These are phyloP conservation scores for Elaeis oleifera DNA, from an alignment of 202 grass and related monocot genomes.

Conservation along the genomic window DNA sequence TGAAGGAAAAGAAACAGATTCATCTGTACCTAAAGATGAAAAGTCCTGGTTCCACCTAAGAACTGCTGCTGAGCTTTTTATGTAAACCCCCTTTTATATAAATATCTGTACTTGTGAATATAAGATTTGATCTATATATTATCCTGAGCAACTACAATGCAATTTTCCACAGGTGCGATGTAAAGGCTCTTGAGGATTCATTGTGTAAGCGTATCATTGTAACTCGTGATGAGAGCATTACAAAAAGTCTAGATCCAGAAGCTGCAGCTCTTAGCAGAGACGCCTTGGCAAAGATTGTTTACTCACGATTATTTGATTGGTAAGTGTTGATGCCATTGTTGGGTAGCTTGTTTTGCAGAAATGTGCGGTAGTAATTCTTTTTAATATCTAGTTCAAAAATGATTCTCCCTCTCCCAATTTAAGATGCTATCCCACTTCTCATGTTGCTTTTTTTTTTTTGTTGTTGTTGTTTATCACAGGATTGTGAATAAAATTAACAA, in stretches of 20 bases:
- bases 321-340: not conserved
- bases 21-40: not conserved
- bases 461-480: not conserved
- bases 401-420: too few relatives aligned
- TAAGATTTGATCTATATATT: too few relatives aligned
- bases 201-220: conserved; percentile 11
- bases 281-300: conserved; percentile 3
- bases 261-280: conserved; percentile 7
- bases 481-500: conserved; percentile 11
- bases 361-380: too few relatives aligned
- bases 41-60: conserved; percentile 5
- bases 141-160: too few relatives aligned
- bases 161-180: conserved; percentile 2
- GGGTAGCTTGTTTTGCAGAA: too few relatives aligned
- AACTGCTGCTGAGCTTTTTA: conserved; percentile 3
- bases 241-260: not conserved
- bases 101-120: too few relatives aligned
- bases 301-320: conserved; percentile 12
- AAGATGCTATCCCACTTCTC: too few relatives aligned
- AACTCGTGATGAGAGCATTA: conserved; percentile 5
- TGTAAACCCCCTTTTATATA: not conserved
- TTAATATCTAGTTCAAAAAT: too few relatives aligned
- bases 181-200: conserved; percentile 7
- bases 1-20: conserved; percentile 3
- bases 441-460: not conserved